A percentile compares a stretch with the other conserved stretches of the same genome.
Conservation (phyloP, 495 filamentous ascomycete species). For the Lasiosphaeria hispida region DNA sequence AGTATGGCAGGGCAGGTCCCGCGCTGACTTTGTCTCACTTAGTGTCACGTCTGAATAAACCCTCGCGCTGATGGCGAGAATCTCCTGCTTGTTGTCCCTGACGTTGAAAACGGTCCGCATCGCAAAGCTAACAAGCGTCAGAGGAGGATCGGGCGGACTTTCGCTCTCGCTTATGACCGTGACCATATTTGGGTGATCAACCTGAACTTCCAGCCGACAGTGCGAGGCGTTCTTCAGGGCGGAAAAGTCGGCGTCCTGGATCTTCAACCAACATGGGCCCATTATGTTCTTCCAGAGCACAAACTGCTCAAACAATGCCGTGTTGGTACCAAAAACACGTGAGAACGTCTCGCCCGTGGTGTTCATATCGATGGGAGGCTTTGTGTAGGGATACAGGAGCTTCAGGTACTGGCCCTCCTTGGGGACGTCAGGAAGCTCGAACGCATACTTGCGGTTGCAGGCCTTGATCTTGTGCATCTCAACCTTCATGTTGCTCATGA, state of each 20-base stretch:
- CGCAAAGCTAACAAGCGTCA: constrained; percentile 92
- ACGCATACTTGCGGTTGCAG: constrained; percentile 88
- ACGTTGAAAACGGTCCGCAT: constrained; percentile 84
- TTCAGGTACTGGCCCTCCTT: constrained; percentile 90
- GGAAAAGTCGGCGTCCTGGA: constrained; percentile 77
- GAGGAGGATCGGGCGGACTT: constrained; percentile 72
- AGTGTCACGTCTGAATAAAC: constrained; percentile 89
- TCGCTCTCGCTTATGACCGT: constrained; percentile 69
- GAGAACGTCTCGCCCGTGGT: constrained; percentile 86
- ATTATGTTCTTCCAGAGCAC: constrained; percentile 97
- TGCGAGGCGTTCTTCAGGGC: constrained; percentile 89
- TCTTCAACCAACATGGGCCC: constrained; percentile 95
- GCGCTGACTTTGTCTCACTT: constrained; percentile 80
- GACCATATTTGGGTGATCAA: constrained; percentile 71
- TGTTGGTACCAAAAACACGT: constrained; percentile 91
- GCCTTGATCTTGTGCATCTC: constrained; percentile 90
- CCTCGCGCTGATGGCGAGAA: constrained; percentile 82
- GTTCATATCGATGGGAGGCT: constrained; percentile 60
- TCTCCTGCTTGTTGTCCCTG: constrained; percentile 96
- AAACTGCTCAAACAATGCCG: constrained; percentile 93
- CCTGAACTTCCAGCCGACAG: constrained; percentile 91
- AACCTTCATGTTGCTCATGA: constrained; percentile 82
- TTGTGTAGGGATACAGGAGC: constrained; percentile 83
- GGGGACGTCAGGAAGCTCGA: constrained; percentile 84
- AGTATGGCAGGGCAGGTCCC: constrained; percentile 82